Base-by-base conservation (phyloP, 495 filamentous ascomycete genomes). In the Jackrogersella multiformis region DNA sequence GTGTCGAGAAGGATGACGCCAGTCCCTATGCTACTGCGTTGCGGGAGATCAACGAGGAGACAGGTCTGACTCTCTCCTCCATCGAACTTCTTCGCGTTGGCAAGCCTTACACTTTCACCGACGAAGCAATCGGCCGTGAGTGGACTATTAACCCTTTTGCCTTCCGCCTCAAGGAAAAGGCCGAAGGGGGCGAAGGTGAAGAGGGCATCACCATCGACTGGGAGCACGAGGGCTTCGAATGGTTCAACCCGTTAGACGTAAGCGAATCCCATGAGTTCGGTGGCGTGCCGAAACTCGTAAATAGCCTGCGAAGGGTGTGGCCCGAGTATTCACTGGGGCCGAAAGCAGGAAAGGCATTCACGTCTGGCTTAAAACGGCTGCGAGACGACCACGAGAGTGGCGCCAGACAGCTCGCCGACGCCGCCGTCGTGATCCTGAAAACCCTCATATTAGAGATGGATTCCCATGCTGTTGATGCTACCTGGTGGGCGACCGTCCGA, bases 141-240 rank as follows among this genome's bases (percentile, higher is more conserved):
- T 91, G 88, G 88, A 89, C 79, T 5, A 78, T 91, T 38, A 79
- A 87, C 51, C 86, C 88, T 2, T 90, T 90, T 64, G 80, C 80
- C 0, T 91, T 86, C 63, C 76, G 76, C 6, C 77, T 90, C 9
- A 84, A 82, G 38, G 61, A 71, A 0, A 49, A 71, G 13, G 56
- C 32, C 5, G 73, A 78, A 7, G 78, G 80, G 28, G 73, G 73
- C 0, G 74, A 72, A 5, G 76, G 73, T 21, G 78, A 79, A 61
- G 55, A 72, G 32, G 73, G 68, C 5, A 87, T 90, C 52, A 69
- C 69, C 9, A 81, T 83, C 26, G 83, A 90, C 74, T 89, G 87
- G 87, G 89, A 91, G 68, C 87, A 90, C 64, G 81, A 85, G 0
- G 73, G 70, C 0, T 87, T 80, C 77, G 71, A 74, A 18, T 90